Evolutionary conservation across 345 rosid species (phyloP).

Genomic region (Eucalyptus polyanthemos): DNA sequence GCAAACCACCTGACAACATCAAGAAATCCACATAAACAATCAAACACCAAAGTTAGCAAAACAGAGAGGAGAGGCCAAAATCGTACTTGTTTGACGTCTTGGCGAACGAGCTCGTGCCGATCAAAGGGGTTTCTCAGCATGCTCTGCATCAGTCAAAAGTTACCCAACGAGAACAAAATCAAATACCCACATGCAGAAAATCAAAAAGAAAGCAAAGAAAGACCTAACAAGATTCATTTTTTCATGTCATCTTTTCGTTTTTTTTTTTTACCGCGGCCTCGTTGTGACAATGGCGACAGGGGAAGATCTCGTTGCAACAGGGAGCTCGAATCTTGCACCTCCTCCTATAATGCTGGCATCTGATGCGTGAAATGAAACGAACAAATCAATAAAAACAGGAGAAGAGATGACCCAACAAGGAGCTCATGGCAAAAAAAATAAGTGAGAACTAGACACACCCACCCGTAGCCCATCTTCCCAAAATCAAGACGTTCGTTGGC

Average conservation of each 20-base stretch:
- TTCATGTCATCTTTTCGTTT: not conserved
- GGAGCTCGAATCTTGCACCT: constrained; percentile 92
- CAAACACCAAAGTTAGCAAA: not conserved
- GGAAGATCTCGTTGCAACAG: constrained; percentile 85
- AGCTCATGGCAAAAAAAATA: not conserved
- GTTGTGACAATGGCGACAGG: constrained; percentile 95
- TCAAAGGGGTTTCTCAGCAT: constrained; percentile 44
- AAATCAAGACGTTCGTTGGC: constrained; percentile 66
- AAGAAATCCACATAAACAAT: not conserved
- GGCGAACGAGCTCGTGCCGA: constrained; percentile 77
- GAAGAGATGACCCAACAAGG: not conserved
- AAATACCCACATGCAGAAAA: not conserved
- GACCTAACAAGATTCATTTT: not conserved
- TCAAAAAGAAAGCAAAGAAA: not conserved
- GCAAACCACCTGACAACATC: constrained; percentile 63
- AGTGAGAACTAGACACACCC: constrained; percentile 31
- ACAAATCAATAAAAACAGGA: not conserved
- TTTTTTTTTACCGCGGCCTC: constrained; percentile 44
- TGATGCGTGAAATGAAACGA: not conserved
- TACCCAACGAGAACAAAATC: not conserved
- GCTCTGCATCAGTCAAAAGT: constrained; percentile 23
- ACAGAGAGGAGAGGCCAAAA: not conserved
- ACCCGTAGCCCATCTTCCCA: constrained; percentile 98
- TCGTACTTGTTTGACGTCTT: constrained; percentile 54
- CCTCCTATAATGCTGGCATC: constrained; percentile 91